Conservation (phyloP, 2,329 filamentous ascomycete species). For the Furcasterigmium furcatum region DNA sequence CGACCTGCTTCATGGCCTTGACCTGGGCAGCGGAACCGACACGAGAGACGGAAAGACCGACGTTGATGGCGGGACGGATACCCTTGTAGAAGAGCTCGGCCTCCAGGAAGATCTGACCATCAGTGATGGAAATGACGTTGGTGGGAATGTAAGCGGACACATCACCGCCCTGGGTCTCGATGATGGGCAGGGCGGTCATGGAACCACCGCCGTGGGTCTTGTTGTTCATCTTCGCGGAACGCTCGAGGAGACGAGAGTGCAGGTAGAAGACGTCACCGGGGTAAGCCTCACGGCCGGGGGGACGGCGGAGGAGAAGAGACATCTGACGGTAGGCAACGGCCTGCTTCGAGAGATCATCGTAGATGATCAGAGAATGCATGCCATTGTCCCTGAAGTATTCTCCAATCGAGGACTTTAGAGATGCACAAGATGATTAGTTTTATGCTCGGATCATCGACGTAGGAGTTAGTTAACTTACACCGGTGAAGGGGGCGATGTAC, state of each 20-base stretch:
- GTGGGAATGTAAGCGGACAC: conserved; percentile 99
- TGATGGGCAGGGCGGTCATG: conserved; percentile 93
- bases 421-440: too few relatives aligned
- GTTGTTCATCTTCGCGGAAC: conserved; percentile 98
- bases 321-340: conserved; percentile 98
- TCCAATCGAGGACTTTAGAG: too few relatives aligned
- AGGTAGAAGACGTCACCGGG: conserved; percentile 99
- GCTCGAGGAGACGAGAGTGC: conserved; percentile 98
- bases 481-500: conserved; percentile 92
- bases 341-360: conserved; percentile 96
- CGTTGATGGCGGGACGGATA: conserved; percentile 99
- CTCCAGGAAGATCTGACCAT: conserved; percentile 99
- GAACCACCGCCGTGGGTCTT: conserved; percentile 86
- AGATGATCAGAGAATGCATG: conserved; percentile 86
- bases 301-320: conserved; percentile 96
- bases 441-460: neutral
- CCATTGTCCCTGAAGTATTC: conserved; percentile 82
- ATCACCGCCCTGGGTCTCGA: conserved; percentile 99
- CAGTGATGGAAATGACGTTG: conserved; percentile 99
- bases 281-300: conserved; percentile 98
- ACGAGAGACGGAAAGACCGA: conserved; percentile 99
- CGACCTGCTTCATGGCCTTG: conserved; percentile 99
- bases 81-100: conserved; percentile 99
- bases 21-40: conserved; percentile 99
- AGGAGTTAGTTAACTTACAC: conserved; percentile 25